These are phyloP conservation scores for Penicillium expansum DNA, from an alignment of 2,329 filamentous ascomycete genomes.

Conservation along the genomic window DNA sequence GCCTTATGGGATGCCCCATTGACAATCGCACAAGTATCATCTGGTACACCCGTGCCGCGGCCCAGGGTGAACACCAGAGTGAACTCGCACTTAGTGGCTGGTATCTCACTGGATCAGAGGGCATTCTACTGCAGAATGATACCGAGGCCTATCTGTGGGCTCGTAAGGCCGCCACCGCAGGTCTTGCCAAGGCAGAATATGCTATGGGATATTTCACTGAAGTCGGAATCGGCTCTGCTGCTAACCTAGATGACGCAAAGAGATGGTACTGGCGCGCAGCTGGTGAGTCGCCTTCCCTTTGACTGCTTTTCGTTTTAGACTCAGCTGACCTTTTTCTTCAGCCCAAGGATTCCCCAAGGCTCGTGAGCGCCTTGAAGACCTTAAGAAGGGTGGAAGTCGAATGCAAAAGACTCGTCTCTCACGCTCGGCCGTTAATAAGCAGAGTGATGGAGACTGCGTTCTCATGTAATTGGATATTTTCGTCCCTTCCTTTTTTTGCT, in stretches of 20 bases:
- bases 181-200: conserved; percentile 90
- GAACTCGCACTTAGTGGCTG: conserved; percentile 83
- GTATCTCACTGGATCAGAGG: conserved; percentile 90
- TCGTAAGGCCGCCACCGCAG: conserved; percentile 82
- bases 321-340: conserved; percentile 38
- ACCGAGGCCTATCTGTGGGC: conserved; percentile 98
- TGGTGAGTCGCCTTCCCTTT: conserved; percentile 60
- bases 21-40: conserved; percentile 82
- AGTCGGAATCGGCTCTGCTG: conserved; percentile 82
- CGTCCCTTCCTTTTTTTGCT: not conserved
- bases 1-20: conserved; percentile 74
- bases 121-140: conserved; percentile 85
- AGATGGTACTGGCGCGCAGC: conserved; percentile 97
- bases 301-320: not conserved
- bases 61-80: conserved; percentile 90
- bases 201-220: conserved; percentile 98
- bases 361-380: conserved; percentile 84
- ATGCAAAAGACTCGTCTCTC: conserved; percentile 74
- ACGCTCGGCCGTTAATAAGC: conserved; percentile 76
- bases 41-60: conserved; percentile 89
- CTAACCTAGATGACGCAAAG: conserved; percentile 91
- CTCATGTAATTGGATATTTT: conserved; percentile 34
- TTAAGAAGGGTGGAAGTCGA: conserved; percentile 75
- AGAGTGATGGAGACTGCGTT: conserved; percentile 83
- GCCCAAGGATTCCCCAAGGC: conserved; percentile 95